Conservation (phyloP, 768 basidiomycete genomes). For the Jaapia argillacea region DNA sequence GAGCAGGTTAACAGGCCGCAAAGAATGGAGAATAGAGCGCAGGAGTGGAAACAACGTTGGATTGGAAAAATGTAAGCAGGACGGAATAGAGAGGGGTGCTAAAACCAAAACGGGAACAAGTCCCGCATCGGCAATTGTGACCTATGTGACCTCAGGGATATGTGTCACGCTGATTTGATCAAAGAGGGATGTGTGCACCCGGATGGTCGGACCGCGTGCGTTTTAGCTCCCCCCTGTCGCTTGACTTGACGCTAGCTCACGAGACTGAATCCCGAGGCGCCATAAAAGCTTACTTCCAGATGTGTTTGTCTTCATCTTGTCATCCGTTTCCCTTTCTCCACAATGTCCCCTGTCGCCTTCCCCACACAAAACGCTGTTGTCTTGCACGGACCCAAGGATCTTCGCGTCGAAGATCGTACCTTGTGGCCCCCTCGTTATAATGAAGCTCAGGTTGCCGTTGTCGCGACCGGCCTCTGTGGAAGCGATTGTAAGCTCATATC, state of each 20-base stretch:
- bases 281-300: neutral
- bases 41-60: too few species aligned
- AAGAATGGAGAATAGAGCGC: too few species aligned
- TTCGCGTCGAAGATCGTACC: constrained; percentile 67
- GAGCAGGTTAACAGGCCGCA: too few species aligned
- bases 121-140: too few species aligned
- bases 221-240: neutral
- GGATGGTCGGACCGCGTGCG: constrained; percentile 25
- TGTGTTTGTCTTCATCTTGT: constrained; percentile 2
- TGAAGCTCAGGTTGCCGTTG: constrained; percentile 72
- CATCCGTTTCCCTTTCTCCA: constrained; percentile 6
- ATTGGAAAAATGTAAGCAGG: too few species aligned
- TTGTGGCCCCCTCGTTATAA: constrained; percentile 62
- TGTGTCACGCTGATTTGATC: neutral
- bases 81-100: too few species aligned
- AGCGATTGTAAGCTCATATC: constrained; percentile 49
- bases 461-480: constrained; percentile 86
- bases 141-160: neutral
- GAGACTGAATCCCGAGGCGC: constrained; percentile 15
- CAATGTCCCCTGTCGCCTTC: constrained; percentile 38
- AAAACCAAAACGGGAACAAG: too few species aligned
- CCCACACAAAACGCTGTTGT: constrained; percentile 63
- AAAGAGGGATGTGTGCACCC: constrained; percentile 3
- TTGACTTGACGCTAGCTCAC: constrained; percentile 14
- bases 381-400: constrained; percentile 75